phyloP scores from a whole-genome alignment of 2,329 filamentous ascomycete genomes.

The Metarhizium guizhouense region DNA sequence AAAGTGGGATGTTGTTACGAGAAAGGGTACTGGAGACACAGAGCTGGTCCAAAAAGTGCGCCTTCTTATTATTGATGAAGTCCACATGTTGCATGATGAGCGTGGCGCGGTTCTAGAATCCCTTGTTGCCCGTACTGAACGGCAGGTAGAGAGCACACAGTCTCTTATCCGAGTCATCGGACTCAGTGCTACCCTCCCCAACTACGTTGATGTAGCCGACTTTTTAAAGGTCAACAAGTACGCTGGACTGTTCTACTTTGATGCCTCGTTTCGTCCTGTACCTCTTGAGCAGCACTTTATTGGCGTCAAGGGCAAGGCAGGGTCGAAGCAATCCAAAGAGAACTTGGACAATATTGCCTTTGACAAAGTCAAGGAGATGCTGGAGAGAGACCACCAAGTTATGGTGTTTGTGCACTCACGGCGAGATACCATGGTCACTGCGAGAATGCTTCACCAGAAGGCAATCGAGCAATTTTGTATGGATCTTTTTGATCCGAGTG shows the following conservation, averaged over 20 bases:
- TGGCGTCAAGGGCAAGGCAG: slow-evolving; percentile 85
- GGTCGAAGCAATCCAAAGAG: slow-evolving; percentile 71
- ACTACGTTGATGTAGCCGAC: slow-evolving; percentile 93
- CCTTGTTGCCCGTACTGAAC: slow-evolving; percentile 85
- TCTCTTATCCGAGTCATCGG: slow-evolving; percentile 94
- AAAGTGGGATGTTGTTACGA: slow-evolving; percentile 98
- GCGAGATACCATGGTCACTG: slow-evolving; percentile 85
- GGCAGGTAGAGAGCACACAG: slow-evolving; percentile 96
- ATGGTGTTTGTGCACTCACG: slow-evolving; percentile 99
- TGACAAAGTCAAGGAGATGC: slow-evolving; percentile 91
- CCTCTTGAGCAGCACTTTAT: slow-evolving; percentile 96
- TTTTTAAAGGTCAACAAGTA: slow-evolving; percentile 93
- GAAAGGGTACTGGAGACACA: slow-evolving; percentile 94
- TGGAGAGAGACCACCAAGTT: slow-evolving; percentile 84
- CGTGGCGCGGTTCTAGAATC: slow-evolving; percentile 93
- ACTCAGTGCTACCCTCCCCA: slow-evolving; percentile 89
- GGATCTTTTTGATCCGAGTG: slow-evolving; percentile 74
- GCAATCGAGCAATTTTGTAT: slow-evolving; percentile 70
- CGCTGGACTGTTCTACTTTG: slow-evolving; percentile 93
- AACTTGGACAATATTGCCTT: slow-evolving; percentile 84
- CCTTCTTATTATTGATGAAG: slow-evolving; percentile 93
- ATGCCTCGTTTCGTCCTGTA: slow-evolving; percentile 89
- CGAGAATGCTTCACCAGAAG: slow-evolving; percentile 77
- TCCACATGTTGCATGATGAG: slow-evolving; percentile 98
- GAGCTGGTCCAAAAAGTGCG: slow-evolving; percentile 96